These are phyloP conservation scores for Thecaphora thlaspeos DNA, from an alignment of 1,284 basidiomycete species.

Conservation along the genomic window DNA sequence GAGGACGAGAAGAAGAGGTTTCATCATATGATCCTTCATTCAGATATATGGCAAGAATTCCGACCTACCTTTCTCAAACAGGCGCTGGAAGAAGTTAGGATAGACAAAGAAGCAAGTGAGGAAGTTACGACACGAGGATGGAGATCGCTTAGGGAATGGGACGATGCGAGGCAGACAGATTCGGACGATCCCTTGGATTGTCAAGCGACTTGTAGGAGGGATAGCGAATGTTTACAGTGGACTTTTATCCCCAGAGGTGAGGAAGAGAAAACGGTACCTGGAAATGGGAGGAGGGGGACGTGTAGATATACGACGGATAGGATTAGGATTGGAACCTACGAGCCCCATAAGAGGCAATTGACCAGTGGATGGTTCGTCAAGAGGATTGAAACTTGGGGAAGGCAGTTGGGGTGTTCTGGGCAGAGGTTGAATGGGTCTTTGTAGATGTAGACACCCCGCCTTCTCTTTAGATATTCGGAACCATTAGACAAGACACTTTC, in stretches of 20 bases:
- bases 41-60: conserved; percentile 30
- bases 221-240: conserved; percentile 18
- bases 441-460: too few species aligned
- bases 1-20: neutral
- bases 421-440: too few species aligned
- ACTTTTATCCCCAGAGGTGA: conserved; percentile 4
- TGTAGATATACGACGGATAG: conserved; percentile 20
- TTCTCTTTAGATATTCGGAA: too few species aligned
- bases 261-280: neutral
- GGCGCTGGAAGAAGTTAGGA: conserved; percentile 2
- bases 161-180: conserved; percentile 1
- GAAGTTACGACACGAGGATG: conserved; percentile 13
- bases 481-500: too few species aligned
- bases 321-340: conserved; percentile 16
- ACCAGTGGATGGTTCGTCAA: conserved; percentile 27
- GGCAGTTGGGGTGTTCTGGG: neutral
- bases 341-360: conserved; percentile 5
- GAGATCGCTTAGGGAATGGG: conserved; percentile 28
- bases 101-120: neutral
- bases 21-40: conserved; percentile 7
- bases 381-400: conserved; percentile 12
- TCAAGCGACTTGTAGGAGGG: conserved; percentile 4
- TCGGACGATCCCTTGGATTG: conserved; percentile 3
- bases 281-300: conserved; percentile 4
- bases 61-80: conserved; percentile 7